A percentile compares a stretch with the other conserved stretches of the same genome.
Conservation (phyloP, 192 early-diverging fungal species). For the Chytriomyces hyalinus region DNA sequence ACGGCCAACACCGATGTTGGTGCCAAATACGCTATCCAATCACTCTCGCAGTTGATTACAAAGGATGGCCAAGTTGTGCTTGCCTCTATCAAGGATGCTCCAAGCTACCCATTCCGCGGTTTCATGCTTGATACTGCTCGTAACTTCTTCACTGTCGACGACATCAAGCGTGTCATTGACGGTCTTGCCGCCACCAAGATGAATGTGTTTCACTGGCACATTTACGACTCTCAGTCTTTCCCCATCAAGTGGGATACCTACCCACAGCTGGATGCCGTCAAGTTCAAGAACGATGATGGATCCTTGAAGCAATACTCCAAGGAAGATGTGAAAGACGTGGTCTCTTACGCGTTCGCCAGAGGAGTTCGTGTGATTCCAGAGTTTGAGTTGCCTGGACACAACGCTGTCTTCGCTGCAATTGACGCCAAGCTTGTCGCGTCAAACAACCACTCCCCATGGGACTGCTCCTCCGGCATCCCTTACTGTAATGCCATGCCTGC, state of each 20-base stretch:
- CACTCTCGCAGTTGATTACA: slow-evolving; percentile 70
- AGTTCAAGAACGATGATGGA: slow-evolving; percentile 2
- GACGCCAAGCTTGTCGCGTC: too few relatives aligned
- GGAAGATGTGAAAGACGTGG: slow-evolving; percentile 68
- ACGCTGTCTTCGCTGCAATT: background rate
- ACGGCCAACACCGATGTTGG: slow-evolving; percentile 66
- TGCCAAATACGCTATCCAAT: slow-evolving; percentile 73
- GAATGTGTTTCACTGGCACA: slow-evolving; percentile 33
- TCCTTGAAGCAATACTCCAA: slow-evolving; percentile 71
- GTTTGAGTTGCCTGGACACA: slow-evolving; percentile 60
- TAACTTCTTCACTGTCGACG: slow-evolving; percentile 40
- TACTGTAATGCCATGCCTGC: too few relatives aligned
- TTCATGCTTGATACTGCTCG: slow-evolving; percentile 42
- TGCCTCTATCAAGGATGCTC: slow-evolving; percentile 36
- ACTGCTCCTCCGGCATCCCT: too few relatives aligned
- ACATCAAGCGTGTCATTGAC: slow-evolving; percentile 37
- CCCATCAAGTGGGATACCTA: slow-evolving; percentile 4
- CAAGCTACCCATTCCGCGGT: slow-evolving; percentile 40
- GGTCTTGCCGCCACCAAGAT: slow-evolving; percentile 33
- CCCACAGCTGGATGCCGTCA: background rate
- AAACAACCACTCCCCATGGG: too few relatives aligned
- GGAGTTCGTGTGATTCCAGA: slow-evolving; percentile 88
- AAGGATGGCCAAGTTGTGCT: background rate
- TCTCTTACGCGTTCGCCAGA: slow-evolving; percentile 70
- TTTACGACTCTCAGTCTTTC: slow-evolving; percentile 30